These are phyloP conservation scores for Microdochium bolleyi DNA, from an alignment of 2,329 filamentous ascomycete genomes.

Conservation along the genomic window DNA sequence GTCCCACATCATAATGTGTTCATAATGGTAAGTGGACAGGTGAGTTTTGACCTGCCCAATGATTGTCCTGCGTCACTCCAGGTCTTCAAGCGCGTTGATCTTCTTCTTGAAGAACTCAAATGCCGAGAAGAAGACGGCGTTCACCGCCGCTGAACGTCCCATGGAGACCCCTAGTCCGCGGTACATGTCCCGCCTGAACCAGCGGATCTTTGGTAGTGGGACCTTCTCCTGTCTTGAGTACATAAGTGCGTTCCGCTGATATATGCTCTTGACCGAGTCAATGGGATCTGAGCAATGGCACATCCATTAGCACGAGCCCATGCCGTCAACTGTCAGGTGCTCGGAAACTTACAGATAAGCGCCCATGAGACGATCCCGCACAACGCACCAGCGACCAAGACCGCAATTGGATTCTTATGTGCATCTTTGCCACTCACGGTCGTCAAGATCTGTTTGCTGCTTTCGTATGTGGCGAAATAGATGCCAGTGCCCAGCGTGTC, in stretches of 20 bases:
- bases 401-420: conserved; percentile 71
- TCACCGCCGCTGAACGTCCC: conserved; percentile 72
- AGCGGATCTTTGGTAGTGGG: conserved; percentile 65
- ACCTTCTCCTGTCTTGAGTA: conserved; percentile 57
- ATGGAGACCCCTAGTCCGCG: conserved; percentile 77
- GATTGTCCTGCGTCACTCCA: conserved; percentile 7
- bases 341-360: conserved; percentile 58
- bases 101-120: conserved; percentile 77
- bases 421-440: conserved; percentile 64
- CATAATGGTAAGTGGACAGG: not conserved
- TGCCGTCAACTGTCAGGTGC: no score
- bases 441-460: conserved; percentile 72
- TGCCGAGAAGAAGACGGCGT: conserved; percentile 83
- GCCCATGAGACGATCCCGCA: conserved; percentile 83
- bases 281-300: conserved; percentile 46
- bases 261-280: conserved; percentile 78
- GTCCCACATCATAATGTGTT: not conserved
- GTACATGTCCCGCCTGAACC: conserved; percentile 73
- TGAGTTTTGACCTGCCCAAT: conserved; percentile 1
- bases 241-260: conserved; percentile 73
- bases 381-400: conserved; percentile 69
- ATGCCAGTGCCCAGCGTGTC: conserved; percentile 78
- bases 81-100: conserved; percentile 46
- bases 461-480: conserved; percentile 87
- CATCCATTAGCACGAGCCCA: not conserved